Evolutionary conservation across 441 rosid genomes (phyloP).

Genomic region (Melastoma candidum): DNA sequence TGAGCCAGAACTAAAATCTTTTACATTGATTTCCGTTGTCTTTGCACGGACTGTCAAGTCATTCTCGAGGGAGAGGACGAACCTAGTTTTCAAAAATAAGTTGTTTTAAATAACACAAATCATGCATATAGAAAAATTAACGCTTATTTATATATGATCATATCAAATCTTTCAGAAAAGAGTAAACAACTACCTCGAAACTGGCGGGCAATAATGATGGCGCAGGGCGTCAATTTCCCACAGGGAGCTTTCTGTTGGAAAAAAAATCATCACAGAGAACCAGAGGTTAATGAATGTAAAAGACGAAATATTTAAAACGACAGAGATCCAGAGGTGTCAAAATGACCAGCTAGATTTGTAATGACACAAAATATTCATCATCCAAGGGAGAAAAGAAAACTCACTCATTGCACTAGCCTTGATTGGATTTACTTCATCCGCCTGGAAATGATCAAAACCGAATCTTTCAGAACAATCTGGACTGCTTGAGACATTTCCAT

Average conservation of each 20-base stretch:
- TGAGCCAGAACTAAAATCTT: slow-evolving; percentile 82
- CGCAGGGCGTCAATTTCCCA: slow-evolving; percentile 88
- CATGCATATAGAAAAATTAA: background rate
- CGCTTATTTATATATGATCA: too few species aligned
- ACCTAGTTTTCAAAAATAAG: slow-evolving; percentile 32
- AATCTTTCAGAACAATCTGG: slow-evolving; percentile 21
- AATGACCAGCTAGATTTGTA: background rate
- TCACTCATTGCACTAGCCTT: slow-evolving; percentile 79
- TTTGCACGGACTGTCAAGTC: slow-evolving; percentile 78
- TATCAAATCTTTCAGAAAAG: too few species aligned
- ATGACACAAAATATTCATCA: background rate
- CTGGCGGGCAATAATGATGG: slow-evolving; percentile 89
- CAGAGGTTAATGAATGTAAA: slow-evolving; percentile 2
- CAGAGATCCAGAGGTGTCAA: background rate
- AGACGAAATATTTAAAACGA: background rate
- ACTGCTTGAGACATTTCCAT: slow-evolving; percentile 15
- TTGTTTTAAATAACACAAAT: slow-evolving; percentile 3
- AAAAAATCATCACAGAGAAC: slow-evolving; percentile 7
- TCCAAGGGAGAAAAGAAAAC: slow-evolving; percentile 15
- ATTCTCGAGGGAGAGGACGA: slow-evolving; percentile 67
- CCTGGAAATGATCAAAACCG: slow-evolving; percentile 62
- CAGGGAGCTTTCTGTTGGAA: slow-evolving; percentile 67
- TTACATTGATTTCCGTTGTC: slow-evolving; percentile 58
- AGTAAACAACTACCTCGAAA: slow-evolving; percentile 51
- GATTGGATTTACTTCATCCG: slow-evolving; percentile 51